Percentiles rank a stretch among this genome's conserved stretches.
These are phyloP conservation scores for Colletotrichum aenigma DNA, from an alignment of 2,329 filamentous ascomycete species.

Conservation along the genomic window DNA sequence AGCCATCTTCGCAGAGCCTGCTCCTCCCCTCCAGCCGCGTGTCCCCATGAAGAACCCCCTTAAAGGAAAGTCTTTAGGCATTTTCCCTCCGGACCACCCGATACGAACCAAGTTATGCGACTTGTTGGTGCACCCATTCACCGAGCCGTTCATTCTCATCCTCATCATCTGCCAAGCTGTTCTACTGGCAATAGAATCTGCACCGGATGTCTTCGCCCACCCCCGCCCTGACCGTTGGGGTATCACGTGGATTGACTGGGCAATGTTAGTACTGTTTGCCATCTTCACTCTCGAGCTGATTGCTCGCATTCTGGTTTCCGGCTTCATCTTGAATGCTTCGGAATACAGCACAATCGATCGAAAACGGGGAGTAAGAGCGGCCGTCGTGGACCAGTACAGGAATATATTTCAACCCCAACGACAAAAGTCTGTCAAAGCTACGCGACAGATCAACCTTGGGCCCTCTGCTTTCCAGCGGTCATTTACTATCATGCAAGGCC, in stretches of 20 bases:
- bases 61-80: slow-evolving; percentile 82
- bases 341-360: slow-evolving; percentile 93
- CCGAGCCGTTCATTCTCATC: slow-evolving; percentile 84
- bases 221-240: slow-evolving; percentile 71
- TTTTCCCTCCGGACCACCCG: slow-evolving; percentile 80
- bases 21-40: slow-evolving; percentile 32
- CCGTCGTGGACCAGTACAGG: slow-evolving; percentile 76
- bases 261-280: slow-evolving; percentile 80
- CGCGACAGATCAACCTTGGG: slow-evolving; percentile 48
- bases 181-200: slow-evolving; percentile 84
- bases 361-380: slow-evolving; percentile 73
- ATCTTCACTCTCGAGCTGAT: slow-evolving; percentile 89
- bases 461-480: slow-evolving; percentile 75
- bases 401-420: slow-evolving; percentile 83
- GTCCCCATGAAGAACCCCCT: slow-evolving; percentile 72
- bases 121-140: slow-evolving; percentile 82
- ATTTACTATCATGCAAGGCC: slow-evolving; percentile 76
- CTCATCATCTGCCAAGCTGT: slow-evolving; percentile 89
- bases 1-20: slow-evolving; percentile 31
- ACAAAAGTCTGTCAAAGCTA: slow-evolving; percentile 67
- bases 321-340: slow-evolving; percentile 85
- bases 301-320: slow-evolving; percentile 88
- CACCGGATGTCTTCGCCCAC: slow-evolving; percentile 70
- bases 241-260: slow-evolving; percentile 73
- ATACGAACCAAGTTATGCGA: slow-evolving; percentile 80